Conservation (phyloP, 208 protist species). For the Acanthamoeba lenticulata region DNA sequence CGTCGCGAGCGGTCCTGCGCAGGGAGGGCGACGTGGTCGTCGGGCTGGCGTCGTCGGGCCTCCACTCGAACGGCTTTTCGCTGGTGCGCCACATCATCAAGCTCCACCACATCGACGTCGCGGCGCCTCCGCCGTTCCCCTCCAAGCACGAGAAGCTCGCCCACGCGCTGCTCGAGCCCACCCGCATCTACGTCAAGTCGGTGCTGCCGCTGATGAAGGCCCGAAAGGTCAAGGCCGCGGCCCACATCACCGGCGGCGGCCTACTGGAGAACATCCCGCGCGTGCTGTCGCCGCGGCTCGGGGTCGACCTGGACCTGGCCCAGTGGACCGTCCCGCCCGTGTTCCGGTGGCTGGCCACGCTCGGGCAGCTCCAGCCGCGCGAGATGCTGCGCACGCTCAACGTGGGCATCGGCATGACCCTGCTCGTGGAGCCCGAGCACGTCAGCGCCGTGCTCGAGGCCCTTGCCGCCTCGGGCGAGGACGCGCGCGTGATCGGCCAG, state of each 20-base stretch:
- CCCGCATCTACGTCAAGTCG: constrained; percentile 81
- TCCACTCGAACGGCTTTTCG: constrained; percentile 89
- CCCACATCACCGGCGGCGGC: constrained; percentile 87
- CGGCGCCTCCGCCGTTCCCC: constrained; percentile 42
- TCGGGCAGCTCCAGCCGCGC: constrained; percentile 52
- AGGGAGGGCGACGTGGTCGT: constrained; percentile 72
- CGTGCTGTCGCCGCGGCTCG: constrained; percentile 67
- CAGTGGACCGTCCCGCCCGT: constrained; percentile 79
- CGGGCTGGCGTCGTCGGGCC: constrained; percentile 76
- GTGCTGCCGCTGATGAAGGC: constrained; percentile 78
- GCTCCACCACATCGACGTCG: constrained; percentile 61
- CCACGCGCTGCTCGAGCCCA: constrained; percentile 82
- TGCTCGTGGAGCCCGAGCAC: neutral
- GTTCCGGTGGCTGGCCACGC: constrained; percentile 79
- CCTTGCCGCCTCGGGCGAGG: neutral
- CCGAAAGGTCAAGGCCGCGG: constrained; percentile 78
- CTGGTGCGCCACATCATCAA: constrained; percentile 83
- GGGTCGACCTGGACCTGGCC: constrained; percentile 68
- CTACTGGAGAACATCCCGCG: constrained; percentile 85
- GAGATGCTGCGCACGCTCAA: constrained; percentile 74
- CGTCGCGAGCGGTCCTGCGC: neutral
- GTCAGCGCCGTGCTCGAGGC: neutral
- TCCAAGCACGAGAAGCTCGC: constrained; percentile 64
- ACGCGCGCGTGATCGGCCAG: neutral
- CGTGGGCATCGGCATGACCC: constrained; percentile 7